Base-by-base conservation (phyloP, 352 stramenopile genomes). In the Bremia lactucae region DNA sequence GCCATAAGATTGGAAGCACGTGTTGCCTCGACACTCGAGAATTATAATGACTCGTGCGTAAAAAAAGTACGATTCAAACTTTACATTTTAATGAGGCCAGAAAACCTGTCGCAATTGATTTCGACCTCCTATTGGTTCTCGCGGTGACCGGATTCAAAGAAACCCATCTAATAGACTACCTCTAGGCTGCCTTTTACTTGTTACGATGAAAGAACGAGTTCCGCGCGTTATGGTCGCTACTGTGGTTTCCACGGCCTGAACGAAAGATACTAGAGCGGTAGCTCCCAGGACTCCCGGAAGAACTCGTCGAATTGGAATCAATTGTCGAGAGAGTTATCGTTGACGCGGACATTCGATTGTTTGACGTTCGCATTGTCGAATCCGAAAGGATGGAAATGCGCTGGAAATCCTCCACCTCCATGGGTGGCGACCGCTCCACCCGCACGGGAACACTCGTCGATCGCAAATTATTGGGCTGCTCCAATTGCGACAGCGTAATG, bases 401-500 rank as follows among this genome's bases (percentile, higher is more conserved):
- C 42, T 81, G 68, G 43, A 81, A 81, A 38, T 81, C 68, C 42
- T 81, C 68, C 18, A 78, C 68, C 28, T 81, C 68, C 53, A 81
- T 53, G 7, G 58, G 56, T 14, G 52, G 44, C 2, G 63, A 54
- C 16, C 68, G 58, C 23, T 77, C 62, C 19, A 68, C 36, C 18
- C 52, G 48, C 1, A 42, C 31, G 14, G 65, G 62, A 3, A 20
- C 24, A 6, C 24, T 13, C 9, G 35, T 31, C 19, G 35, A 19
- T 19, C 46, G 39, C 19, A 43, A 29, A n/a, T 19, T 34, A 19
- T 42, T 42, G 22, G 54, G 34, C 19, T 55, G 59, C 23, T 88
- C 73, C 23, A 77, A 39, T 34, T 79, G 65, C 6, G 76, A 83
- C 39, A 93, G 43, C 9, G 80, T 93, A 42, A 93, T 93, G 15